Base-by-base conservation (phyloP, 106 monocot species). In the Ottelia alismoides region DNA sequence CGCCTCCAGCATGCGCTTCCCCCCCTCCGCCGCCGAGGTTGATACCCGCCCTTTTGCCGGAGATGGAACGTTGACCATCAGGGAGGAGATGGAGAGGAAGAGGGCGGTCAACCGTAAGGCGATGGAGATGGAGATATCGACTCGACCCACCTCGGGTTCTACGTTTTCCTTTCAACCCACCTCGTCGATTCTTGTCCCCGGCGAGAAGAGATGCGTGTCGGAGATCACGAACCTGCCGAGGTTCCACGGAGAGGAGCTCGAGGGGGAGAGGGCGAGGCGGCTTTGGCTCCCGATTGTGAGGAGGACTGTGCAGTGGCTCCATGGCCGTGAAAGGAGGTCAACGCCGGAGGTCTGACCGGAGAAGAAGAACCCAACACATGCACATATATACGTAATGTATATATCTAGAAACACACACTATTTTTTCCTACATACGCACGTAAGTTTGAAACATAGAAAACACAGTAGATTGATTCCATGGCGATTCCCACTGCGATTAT, bases 211-310 rank as follows among this genome's bases (percentile, higher is more conserved):
- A 43, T 74, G 63, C n/a, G 69, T 94, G 88, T 87, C 87, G 55
- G 87, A 94, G 68, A 82, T 87, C 40, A 55, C 72, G 27, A 66
- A 62, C 30, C n/a, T 80, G 27, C 28, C 82, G 25, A 76, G 92
- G 64, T 30, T 16, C 10, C 20, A 46, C 23, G 47, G n/a, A 0
- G 40, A 31, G 11, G 55, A 11, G 20, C 28, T 4, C 9, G 46
- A 51, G 2, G 82, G 87, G 1, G 86, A 86, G 72, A 75, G 40
- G 67, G 59, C 61, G 49, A 76, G 74, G 63, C 67, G 60, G 51
- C 21, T 69, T 2, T 94, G 93, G 93, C 52, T 84, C 69, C 80
- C 87, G 27, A 84, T 94, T 17, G 93, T 75, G 0, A 51, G 70
- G 27, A 58, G 70, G 49, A 94, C 93, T 2, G 75, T 84, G 55